Conservation (phyloP, 441 rosid species). For the Melastoma candidum region DNA sequence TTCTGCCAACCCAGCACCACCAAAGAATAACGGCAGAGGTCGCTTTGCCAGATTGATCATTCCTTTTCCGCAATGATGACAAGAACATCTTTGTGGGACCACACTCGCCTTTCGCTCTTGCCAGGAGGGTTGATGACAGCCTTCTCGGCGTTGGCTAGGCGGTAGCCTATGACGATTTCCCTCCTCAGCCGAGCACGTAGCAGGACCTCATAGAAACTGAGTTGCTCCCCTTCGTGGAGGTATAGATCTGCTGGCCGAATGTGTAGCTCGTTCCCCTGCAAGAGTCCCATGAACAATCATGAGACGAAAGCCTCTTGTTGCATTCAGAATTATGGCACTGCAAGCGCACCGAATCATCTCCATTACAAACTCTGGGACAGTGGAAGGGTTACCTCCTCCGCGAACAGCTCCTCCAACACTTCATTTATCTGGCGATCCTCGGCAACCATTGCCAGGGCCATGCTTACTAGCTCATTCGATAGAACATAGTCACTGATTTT, state of each 20-base stretch:
- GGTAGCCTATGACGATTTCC: constrained; percentile 64
- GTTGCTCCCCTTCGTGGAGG: constrained; percentile 46
- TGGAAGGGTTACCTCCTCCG: constrained; percentile 50
- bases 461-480: constrained; percentile 74
- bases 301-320: no score
- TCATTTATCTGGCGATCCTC: constrained; percentile 68
- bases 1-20: no score
- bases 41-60: constrained; percentile 13
- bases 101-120: constrained; percentile 36
- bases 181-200: constrained; percentile 48
- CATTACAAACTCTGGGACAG: background rate
- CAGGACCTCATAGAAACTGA: constrained; percentile 55
- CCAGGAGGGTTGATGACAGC: constrained; percentile 51
- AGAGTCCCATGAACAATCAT: background rate
- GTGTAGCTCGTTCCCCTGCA: constrained; percentile 66
- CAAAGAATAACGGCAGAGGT: no score
- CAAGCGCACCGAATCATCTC: no score
- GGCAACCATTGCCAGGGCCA: constrained; percentile 81
- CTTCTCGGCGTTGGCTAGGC: constrained; percentile 39
- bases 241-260: constrained; percentile 56
- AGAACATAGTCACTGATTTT: constrained; percentile 66
- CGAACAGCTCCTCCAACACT: constrained; percentile 62
- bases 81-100: constrained; percentile 44
- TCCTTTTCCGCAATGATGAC: constrained; percentile 57
- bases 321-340: no score